phyloP scores from a whole-genome alignment of 345 rosid species.

The Acer saccharum region DNA sequence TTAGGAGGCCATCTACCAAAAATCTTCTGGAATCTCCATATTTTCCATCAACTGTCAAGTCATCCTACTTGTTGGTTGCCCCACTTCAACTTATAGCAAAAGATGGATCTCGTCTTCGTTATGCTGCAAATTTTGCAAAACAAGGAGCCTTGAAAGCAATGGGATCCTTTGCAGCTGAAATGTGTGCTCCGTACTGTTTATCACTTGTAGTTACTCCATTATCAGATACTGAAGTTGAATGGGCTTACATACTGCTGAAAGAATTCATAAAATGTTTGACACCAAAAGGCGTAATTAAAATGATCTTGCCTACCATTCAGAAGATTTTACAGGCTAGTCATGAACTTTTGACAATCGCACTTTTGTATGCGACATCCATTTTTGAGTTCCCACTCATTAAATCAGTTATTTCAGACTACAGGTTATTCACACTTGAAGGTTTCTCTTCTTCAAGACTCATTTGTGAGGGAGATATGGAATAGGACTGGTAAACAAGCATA shows the following conservation, averaged over 20 bases:
- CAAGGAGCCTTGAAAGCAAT: slow-evolving; percentile 81
- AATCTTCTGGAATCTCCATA: slow-evolving; percentile 81
- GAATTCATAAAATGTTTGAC: slow-evolving; percentile 74
- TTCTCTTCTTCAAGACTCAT: slow-evolving; percentile 90
- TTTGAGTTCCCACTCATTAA: slow-evolving; percentile 29
- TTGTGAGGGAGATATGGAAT: slow-evolving; percentile 84
- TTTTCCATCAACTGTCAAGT: slow-evolving; percentile 78
- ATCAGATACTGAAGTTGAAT: slow-evolving; percentile 78
- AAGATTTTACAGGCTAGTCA: slow-evolving; percentile 84
- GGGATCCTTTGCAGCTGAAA: slow-evolving; percentile 88
- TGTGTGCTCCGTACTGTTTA: slow-evolving; percentile 74
- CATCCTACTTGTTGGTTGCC: slow-evolving; percentile 79
- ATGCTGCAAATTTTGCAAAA: slow-evolving; percentile 83
- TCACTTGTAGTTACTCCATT: slow-evolving; percentile 59
- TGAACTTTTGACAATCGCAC: slow-evolving; percentile 23
- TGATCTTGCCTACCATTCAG: slow-evolving; percentile 78
- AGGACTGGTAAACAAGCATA: slow-evolving; percentile 75
- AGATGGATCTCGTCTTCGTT: slow-evolving; percentile 65
- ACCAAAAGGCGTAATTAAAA: slow-evolving; percentile 63
- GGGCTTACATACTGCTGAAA: slow-evolving; percentile 71
- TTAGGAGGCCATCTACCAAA: slow-evolving; percentile 88
- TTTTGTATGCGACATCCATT: slow-evolving; percentile 13
- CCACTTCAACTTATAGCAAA: slow-evolving; percentile 80
- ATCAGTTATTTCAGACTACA: slow-evolving; percentile 61
- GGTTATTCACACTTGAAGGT: slow-evolving; percentile 92